Evolutionary conservation across 2,329 filamentous ascomycete species (phyloP).

Genomic region (Diplodia mutila): DNA sequence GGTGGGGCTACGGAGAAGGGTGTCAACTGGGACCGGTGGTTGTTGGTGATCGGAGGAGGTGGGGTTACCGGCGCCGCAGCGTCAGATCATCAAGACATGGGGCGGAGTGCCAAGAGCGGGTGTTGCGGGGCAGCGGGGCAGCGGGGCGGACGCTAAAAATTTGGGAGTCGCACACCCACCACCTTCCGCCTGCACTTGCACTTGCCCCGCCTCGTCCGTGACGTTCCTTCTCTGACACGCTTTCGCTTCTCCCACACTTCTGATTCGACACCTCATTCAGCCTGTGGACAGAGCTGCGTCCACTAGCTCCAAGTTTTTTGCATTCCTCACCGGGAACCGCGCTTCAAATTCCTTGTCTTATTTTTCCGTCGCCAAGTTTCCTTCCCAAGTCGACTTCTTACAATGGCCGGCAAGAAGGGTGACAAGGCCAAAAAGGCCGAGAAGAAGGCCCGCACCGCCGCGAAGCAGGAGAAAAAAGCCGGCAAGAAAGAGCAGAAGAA

Average conservation of each 20-base stretch:
- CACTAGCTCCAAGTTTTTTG: neutral
- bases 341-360: neutral
- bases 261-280: neutral
- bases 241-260: neutral
- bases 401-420: slow-evolving; percentile 57
- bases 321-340: neutral
- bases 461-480: slow-evolving; percentile 87
- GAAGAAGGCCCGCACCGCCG: slow-evolving; percentile 58
- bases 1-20: neutral
- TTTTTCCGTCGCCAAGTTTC: neutral
- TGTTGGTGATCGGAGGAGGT: neutral
- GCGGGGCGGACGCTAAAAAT: slow-evolving; percentile 19
- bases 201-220: too few relatives aligned
- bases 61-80: slow-evolving; percentile 1
- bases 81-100: neutral
- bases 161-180: neutral
- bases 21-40: neutral
- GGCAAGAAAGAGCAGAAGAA: slow-evolving; percentile 75
- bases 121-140: neutral
- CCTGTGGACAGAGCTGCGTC: too few relatives aligned
- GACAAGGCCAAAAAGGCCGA: slow-evolving; percentile 58
- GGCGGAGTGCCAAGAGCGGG: slow-evolving; percentile 13
- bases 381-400: neutral
- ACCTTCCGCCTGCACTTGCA: neutral
- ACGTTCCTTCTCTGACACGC: neutral